Base-by-base conservation (phyloP, 768 basidiomycete genomes). In the Naganishia kalamii region DNA sequence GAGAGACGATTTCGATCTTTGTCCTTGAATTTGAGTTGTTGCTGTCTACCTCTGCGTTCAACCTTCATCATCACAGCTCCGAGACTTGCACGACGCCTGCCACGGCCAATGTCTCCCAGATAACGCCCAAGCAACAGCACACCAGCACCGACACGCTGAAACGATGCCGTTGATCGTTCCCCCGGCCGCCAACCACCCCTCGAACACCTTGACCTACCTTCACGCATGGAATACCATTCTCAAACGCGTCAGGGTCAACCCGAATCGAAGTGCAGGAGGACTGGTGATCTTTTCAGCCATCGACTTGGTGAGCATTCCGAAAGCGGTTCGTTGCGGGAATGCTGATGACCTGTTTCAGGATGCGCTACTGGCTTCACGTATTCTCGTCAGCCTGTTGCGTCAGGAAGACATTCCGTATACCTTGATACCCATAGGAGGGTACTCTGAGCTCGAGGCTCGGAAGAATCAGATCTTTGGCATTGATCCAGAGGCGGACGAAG, bases 391-490 rank as follows among this genome's bases (percentile, higher is more conserved):
- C 35, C 81, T 99, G 19, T 86, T 99, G 79, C 88, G 86, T 71
- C 90, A 93, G 71, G 96, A 99, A 81, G 92, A 94, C 71, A 85
- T 98, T 44, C 87, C 88, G 76, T 88, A 97, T 78, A 84, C 90
- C 50, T 85, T 91, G 60, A 87, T 91, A 40, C 96, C 96, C 33
- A 86, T 97, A 0, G 87, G 90, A 15, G 91, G 92, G 1, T 87
- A 89, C 65, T 82, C 84, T 12, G 89, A 92, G 68, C 79, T 97
- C 11, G 85, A 88, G 69, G 76, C 77, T 3, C 81, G 87, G 70
- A 83, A 83, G 64, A 83, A 86, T 37, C 87, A 89, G 67, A 83
- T 92, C 35, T 77, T 83, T 7, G 80, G 82, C 1, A 85, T 86
- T 69, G 78, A 82, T 40, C 37, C 54, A 25, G 37, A 57, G 23